These are phyloP conservation scores for Trematosphaeria pertusa DNA, from an alignment of 2,329 filamentous ascomycete genomes.

Conservation along the genomic window DNA sequence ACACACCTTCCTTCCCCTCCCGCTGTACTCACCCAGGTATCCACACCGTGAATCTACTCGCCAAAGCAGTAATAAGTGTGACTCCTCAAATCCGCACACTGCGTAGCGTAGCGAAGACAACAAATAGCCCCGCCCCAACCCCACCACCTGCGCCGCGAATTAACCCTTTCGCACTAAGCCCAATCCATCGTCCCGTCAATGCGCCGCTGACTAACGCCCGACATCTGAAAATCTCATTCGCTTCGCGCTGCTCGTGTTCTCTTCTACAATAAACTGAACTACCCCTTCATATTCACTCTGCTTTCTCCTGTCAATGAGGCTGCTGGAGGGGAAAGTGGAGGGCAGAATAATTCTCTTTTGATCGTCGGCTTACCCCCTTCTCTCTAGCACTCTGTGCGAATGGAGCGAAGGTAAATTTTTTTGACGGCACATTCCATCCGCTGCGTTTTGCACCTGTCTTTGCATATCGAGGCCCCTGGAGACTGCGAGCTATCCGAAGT, in stretches of 20 bases:
- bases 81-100: not conserved
- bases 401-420: slow-evolving; percentile 58
- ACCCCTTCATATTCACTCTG: slow-evolving; percentile 71
- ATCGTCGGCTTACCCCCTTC: slow-evolving; percentile 65
- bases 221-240: slow-evolving; percentile 28
- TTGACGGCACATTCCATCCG: slow-evolving; percentile 50
- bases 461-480: no score
- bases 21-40: slow-evolving; percentile 6
- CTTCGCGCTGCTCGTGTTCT: slow-evolving; percentile 27
- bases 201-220: slow-evolving; percentile 34
- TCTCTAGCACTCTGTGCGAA: slow-evolving; percentile 49
- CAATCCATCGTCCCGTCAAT: slow-evolving; percentile 10
- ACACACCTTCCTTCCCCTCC: not conserved
- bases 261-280: slow-evolving; percentile 50
- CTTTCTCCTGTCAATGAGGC: slow-evolving; percentile 63
- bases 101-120: slow-evolving; percentile 2
- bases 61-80: slow-evolving; percentile 5
- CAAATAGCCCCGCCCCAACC: slow-evolving; percentile 8
- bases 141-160: slow-evolving; percentile 10
- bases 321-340: slow-evolving; percentile 74
- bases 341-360: slow-evolving; percentile 54
- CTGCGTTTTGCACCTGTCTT: no score
- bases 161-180: not conserved
- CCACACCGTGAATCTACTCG: not conserved
- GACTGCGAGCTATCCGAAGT: no score